These are phyloP conservation scores for Claviceps africana DNA, from an alignment of 2,329 filamentous ascomycete genomes.

Conservation along the genomic window DNA sequence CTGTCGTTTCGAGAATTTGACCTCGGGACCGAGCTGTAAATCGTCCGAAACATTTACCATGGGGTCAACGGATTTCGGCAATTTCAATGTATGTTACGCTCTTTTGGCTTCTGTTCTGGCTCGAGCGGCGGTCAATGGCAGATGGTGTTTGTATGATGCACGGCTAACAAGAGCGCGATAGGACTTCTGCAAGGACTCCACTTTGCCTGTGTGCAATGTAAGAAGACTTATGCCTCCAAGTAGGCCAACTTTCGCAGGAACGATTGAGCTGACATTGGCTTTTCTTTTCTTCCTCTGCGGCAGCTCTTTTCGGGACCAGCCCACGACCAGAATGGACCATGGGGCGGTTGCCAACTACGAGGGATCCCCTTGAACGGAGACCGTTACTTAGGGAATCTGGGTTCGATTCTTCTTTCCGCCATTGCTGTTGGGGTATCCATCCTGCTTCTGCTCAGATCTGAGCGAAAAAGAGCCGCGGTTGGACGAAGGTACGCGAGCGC, in stretches of 20 bases:
- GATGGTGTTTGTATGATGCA: constrained; percentile 1
- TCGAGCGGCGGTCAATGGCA: background rate
- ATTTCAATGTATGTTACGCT: constrained; percentile 36
- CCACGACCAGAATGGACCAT: constrained; percentile 43
- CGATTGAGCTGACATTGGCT: constrained; percentile 4
- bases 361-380: constrained; percentile 60
- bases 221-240: constrained; percentile 15
- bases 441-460: constrained; percentile 64
- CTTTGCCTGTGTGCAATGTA: constrained; percentile 75
- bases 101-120: background rate
- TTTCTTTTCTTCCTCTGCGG: too few relatives aligned
- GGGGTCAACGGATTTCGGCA: constrained; percentile 48
- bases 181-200: constrained; percentile 75
- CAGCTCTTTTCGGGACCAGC: constrained; percentile 41
- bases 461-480: constrained; percentile 85
- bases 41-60: constrained; percentile 25
- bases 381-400: constrained; percentile 66
- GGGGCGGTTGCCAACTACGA: constrained; percentile 58
- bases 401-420: constrained; percentile 74
- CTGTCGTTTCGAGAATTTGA: constrained; percentile 2
- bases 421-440: constrained; percentile 56
- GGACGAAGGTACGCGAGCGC: constrained; percentile 59
- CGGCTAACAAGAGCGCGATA: constrained; percentile 24
- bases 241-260: background rate
- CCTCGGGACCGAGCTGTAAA: constrained; percentile 7